These are phyloP conservation scores for Xylaria palmicola DNA, from an alignment of 495 filamentous ascomycete genomes.

Conservation along the genomic window DNA sequence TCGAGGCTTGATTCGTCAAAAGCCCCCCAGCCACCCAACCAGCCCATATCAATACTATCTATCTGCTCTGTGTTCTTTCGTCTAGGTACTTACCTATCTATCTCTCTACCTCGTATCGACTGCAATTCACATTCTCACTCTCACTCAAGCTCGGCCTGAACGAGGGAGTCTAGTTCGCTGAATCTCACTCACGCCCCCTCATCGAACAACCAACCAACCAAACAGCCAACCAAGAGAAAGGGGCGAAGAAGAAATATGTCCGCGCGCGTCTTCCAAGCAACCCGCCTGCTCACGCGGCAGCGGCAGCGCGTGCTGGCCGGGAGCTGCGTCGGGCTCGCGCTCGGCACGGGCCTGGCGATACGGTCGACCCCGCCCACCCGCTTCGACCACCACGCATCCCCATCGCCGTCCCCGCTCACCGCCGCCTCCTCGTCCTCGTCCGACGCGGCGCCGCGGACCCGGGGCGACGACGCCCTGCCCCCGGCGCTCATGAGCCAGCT, in stretches of 20 bases:
- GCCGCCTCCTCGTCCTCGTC: conserved; percentile 2
- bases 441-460: conserved; percentile 12
- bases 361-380: conserved; percentile 18
- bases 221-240: background rate
- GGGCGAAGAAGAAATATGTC: background rate
- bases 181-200: too few relatives aligned
- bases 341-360: conserved; percentile 26
- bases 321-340: conserved; percentile 23
- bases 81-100: background rate
- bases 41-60: background rate
- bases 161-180: too few relatives aligned
- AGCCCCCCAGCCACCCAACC: background rate
- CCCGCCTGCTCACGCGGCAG: conserved; percentile 1
- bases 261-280: conserved; percentile 5
- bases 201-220: background rate
- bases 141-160: too few relatives aligned
- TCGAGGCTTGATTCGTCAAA: background rate
- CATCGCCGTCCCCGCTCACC: background rate
- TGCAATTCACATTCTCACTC: too few relatives aligned
- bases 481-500: conserved; percentile 62
- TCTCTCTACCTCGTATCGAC: background rate
- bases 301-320: conserved; percentile 20
- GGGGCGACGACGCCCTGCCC: conserved; percentile 40
- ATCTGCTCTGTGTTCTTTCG: background rate
- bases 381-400: background rate